Conservation (phyloP, 1,284 basidiomycete species). For the Trametes pubescens region DNA sequence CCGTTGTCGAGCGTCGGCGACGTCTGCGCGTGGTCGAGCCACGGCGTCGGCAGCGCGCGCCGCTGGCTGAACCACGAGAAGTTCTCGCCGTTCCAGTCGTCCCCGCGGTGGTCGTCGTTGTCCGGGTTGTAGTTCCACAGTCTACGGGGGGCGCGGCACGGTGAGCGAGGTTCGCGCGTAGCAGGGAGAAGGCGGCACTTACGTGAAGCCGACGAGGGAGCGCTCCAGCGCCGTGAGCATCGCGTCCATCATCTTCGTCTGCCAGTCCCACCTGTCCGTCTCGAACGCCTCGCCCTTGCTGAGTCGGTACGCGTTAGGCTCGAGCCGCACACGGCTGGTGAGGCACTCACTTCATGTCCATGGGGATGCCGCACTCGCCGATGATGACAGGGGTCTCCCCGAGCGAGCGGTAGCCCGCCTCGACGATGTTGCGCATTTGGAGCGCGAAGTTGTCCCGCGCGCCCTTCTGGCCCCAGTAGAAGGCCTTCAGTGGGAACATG, state of each 20-base stretch:
- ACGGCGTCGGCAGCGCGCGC: slow-evolving; percentile 59
- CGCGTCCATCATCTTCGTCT: slow-evolving; percentile 89
- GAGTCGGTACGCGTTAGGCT: slow-evolving; percentile 1
- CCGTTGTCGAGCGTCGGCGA: slow-evolving; percentile 80
- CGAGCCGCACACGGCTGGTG: not conserved
- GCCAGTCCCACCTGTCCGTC: slow-evolving; percentile 82
- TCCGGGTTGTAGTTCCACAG: slow-evolving; percentile 96
- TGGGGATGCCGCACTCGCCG: slow-evolving; percentile 92
- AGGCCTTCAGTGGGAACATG: slow-evolving; percentile 79
- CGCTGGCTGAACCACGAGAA: slow-evolving; percentile 90
- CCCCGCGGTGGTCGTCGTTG: slow-evolving; percentile 83
- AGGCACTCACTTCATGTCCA: slow-evolving; percentile 87
- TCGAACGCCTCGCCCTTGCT: slow-evolving; percentile 78
- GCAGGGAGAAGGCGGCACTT: slow-evolving; percentile 45
- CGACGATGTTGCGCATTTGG: slow-evolving; percentile 84
- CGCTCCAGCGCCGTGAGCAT: slow-evolving; percentile 82
- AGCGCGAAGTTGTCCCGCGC: slow-evolving; percentile 83
- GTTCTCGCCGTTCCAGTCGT: slow-evolving; percentile 96
- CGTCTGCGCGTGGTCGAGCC: slow-evolving; percentile 62
- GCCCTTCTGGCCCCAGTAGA: slow-evolving; percentile 88
- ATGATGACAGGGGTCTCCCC: slow-evolving; percentile 85
- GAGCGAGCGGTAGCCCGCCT: slow-evolving; percentile 69
- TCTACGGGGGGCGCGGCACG: slow-evolving; percentile 47
- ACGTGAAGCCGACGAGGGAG: slow-evolving; percentile 84
- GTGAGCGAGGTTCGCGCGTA: slow-evolving; percentile 1